A percentile compares a stretch with the other conserved stretches of the same genome.
phyloP scores from a whole-genome alignment of 129 eudicot genomes.

The sunflower (Helianthus annuus) region HanXRQr2.0-SUNRISE NC_035445.2:149477353-149477852 shows the following conservation, averaged over 20 bases:
- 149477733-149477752: slow-evolving; percentile 77
- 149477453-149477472: too few species aligned
- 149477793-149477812: background rate
- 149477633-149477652: background rate
- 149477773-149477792: slow-evolving; percentile 67
- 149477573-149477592: too few species aligned
- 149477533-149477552: too few species aligned
- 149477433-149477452: too few species aligned
- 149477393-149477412: too few species aligned
- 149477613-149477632: slow-evolving; percentile 1
- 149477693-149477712: slow-evolving; percentile 15
- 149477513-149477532: too few species aligned
- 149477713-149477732: slow-evolving; percentile 99
- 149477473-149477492: too few species aligned
- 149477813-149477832: slow-evolving; percentile 5
- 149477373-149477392: too few species aligned
- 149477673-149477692: background rate
- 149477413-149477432: too few species aligned
- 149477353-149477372: too few species aligned
- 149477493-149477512: too few species aligned
- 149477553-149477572: too few species aligned
- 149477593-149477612: slow-evolving; percentile 17
- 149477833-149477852: slow-evolving; percentile 8
- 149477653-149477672: background rate
- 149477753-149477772: slow-evolving; percentile 88